Base-by-base conservation (phyloP, 805 yeast genomes). In the Ogataea nonfermentans region DNA sequence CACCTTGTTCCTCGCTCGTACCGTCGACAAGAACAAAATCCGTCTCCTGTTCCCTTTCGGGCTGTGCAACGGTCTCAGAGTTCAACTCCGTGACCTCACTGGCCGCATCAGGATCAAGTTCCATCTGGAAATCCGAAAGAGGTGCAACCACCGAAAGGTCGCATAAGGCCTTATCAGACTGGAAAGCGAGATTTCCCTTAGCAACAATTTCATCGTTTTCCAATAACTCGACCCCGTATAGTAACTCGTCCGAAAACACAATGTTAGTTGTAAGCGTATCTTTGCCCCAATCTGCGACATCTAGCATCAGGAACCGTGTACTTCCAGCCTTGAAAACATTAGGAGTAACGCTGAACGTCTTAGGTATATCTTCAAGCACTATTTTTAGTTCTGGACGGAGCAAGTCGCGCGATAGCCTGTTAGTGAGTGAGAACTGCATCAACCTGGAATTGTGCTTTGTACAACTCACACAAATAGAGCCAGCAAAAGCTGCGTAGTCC, bases 271-370 rank as follows among this genome's bases (percentile, higher is more conserved):
- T 23, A 10, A 33, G 15, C 12, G 24, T 19, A 14, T 11, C 25
- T 11, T 14, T 20, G 29, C 25, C 36, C 36, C 32, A 39, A 14
- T 43, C 46, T n/a, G 40, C 41, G 15, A 41, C 26, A 27, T 48
- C 50, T 28, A 46, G 22, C 23, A 24, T 28, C 25, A 47, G 12
- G 3, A 29, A 33, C 22, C 47, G 37, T 7, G 26, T 37, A 12
- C 37, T 29, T n/a, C 37, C 43, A 11, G 14, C 22, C 30, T 50
- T 46, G 29, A 50, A 41, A 10, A 26, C 33, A 33, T 47, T 46
- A 7, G 47, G 45, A 9, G 50, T 47, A 29, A 44, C 29, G 9
- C 15, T 29, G 16, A 40, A 33, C 15, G 24, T 36, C 17, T 33
- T 25, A 2, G 19, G 20, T 20, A 24, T 24, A 4, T 40, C 41